Conservation (phyloP, 1,284 basidiomycete species). For the Ustilago shanxiensis region DNA sequence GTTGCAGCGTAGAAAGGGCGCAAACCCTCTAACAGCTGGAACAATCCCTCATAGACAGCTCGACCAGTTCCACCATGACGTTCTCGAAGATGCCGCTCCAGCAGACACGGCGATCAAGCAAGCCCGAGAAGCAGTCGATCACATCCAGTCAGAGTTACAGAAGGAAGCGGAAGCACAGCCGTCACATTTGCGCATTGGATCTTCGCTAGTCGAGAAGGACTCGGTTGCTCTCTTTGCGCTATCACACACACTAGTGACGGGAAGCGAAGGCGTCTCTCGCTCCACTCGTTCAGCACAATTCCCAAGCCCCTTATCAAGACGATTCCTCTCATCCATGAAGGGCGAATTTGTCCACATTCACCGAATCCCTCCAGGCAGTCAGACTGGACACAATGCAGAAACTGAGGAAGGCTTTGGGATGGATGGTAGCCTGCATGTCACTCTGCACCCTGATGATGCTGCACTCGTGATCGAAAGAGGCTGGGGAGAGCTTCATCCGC, state of each 20-base stretch:
- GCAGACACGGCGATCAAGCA: not conserved
- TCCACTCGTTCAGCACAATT: slow-evolving; percentile 42
- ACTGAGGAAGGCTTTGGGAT: not conserved
- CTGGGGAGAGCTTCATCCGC: slow-evolving; percentile 53
- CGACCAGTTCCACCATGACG: slow-evolving; percentile 17
- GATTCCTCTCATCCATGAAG: slow-evolving; percentile 31
- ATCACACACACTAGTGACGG: slow-evolving; percentile 41
- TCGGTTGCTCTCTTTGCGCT: slow-evolving; percentile 38
- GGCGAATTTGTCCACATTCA: slow-evolving; percentile 57
- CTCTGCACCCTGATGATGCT: slow-evolving; percentile 49
- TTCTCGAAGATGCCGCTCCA: not conserved
- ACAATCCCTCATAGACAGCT: slow-evolving; percentile 48
- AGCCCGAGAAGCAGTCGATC: slow-evolving; percentile 16
- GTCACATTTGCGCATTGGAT: slow-evolving; percentile 28
- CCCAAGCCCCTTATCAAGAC: slow-evolving; percentile 25
- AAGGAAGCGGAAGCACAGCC: slow-evolving; percentile 21
- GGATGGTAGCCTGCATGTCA: slow-evolving; percentile 54
- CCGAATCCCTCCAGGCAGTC: not conserved
- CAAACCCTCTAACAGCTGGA: slow-evolving; percentile 21
- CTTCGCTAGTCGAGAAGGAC: slow-evolving; percentile 27
- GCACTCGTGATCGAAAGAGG: slow-evolving; percentile 34
- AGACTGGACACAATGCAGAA: not conserved
- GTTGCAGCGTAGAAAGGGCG: slow-evolving; percentile 21
- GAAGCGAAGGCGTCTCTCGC: slow-evolving; percentile 23
- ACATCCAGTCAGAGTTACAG: slow-evolving; percentile 4